Evolutionary conservation across 305 asterid genomes (phyloP).

Genomic region (Ilex paraguariensis): DNA sequence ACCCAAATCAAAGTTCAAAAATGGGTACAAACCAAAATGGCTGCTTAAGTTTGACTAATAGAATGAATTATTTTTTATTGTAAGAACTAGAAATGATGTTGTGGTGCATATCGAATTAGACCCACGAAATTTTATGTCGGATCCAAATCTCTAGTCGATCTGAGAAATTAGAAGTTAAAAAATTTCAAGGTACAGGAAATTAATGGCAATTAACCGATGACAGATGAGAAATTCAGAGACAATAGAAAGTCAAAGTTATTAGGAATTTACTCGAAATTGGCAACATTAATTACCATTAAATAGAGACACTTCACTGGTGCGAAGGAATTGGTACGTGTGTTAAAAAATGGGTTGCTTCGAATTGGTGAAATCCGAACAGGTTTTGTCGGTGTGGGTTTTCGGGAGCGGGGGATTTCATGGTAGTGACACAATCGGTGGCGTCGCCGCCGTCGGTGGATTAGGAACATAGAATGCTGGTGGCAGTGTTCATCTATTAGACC

Average conservation of each 20-base stretch:
- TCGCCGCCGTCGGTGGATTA: conserved; percentile 34
- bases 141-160: conserved; percentile 5
- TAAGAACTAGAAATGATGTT: too few species aligned
- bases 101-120: too few species aligned
- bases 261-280: conserved; percentile 10
- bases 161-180: too few species aligned
- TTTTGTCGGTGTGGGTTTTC: conserved; percentile 25
- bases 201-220: neutral
- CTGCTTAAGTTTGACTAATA: neutral
- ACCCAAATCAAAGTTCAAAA: too few species aligned
- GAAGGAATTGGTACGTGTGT: conserved; percentile 9
- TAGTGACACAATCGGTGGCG: conserved; percentile 31
- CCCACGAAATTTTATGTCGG: too few species aligned
- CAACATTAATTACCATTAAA: neutral
- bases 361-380: conserved; percentile 24
- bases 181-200: too few species aligned
- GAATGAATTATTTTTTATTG: too few species aligned
- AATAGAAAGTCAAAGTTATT: conserved; percentile 13
- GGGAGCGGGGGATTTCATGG: conserved; percentile 6
- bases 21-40: neutral
- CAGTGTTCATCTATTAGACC: neutral
- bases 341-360: conserved; percentile 22
- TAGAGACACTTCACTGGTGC: neutral
- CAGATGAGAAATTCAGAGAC: conserved; percentile 20
- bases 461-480: conserved; percentile 9